A percentile compares a stretch with the other conserved stretches of the same genome.
phyloP scores from a whole-genome alignment of 306 rosid genomes.

The Corylus heterophylla region DNA sequence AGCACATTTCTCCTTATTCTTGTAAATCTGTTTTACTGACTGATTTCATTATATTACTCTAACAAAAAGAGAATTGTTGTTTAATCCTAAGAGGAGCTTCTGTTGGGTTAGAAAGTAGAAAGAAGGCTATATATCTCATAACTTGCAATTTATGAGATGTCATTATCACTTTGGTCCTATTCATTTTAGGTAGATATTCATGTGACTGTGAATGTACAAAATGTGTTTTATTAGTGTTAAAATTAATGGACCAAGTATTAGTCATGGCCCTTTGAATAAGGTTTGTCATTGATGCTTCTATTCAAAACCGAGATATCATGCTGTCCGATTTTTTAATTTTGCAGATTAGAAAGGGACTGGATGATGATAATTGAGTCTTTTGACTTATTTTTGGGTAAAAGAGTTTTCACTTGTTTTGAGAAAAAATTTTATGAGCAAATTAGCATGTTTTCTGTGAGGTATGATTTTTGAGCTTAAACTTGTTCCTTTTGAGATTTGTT shows the following conservation, averaged over 20 bases:
- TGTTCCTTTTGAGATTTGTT: too few species aligned
- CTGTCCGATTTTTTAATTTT: neutral
- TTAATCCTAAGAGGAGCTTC: neutral
- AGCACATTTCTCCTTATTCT: neutral
- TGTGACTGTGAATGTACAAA: neutral
- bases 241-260: neutral
- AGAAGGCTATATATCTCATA: neutral
- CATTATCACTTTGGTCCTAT: neutral
- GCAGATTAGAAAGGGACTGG: neutral
- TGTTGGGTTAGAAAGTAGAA: neutral
- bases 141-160: neutral
- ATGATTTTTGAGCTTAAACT: too few species aligned
- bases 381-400: too few species aligned
- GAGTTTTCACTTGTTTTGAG: too few species aligned
- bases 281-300: neutral
- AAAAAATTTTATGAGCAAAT: too few species aligned
- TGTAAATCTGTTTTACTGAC: neutral
- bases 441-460: too few species aligned
- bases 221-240: neutral
- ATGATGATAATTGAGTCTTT: neutral
- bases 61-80: neutral
- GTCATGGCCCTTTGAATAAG: neutral
- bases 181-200: neutral
- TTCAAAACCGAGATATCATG: neutral
- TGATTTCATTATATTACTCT: neutral